Conservation (phyloP, 2,329 filamentous ascomycete genomes). For the Diaporthe vexans region DNA sequence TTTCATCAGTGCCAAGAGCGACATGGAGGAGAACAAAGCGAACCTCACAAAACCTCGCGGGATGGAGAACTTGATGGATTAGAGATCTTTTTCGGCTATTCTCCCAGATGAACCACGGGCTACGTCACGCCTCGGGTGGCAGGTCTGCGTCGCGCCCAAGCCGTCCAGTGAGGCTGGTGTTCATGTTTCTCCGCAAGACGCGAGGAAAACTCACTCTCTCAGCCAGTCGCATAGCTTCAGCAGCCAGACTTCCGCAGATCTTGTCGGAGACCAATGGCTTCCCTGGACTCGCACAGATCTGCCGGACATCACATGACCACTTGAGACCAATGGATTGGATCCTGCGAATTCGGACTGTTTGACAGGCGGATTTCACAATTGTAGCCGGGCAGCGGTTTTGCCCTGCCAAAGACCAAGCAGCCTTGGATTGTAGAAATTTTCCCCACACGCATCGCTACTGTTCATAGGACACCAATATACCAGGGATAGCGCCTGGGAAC, state of each 20-base stretch:
- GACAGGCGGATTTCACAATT: background rate
- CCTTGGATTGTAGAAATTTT: constrained; percentile 10
- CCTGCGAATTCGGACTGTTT: background rate
- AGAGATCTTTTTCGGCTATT: constrained; percentile 23
- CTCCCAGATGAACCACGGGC: background rate
- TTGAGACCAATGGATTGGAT: background rate
- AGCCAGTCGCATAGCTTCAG: background rate
- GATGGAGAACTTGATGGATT: constrained; percentile 57
- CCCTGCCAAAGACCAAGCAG: constrained; percentile 1
- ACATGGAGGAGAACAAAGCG: constrained; percentile 48
- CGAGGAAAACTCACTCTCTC: background rate
- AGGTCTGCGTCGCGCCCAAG: background rate
- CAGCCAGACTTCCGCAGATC: constrained; percentile 21
- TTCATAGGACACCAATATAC: constrained; percentile 21
- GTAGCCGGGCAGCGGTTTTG: constrained; percentile 20
- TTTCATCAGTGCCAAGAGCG: constrained; percentile 41
- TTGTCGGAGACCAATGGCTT: constrained; percentile 8
- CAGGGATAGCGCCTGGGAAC: background rate
- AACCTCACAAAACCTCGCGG: constrained; percentile 55
- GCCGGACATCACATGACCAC: background rate
- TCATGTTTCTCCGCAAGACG: background rate
- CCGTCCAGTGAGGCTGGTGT: background rate
- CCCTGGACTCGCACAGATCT: constrained; percentile 1
- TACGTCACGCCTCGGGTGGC: background rate
- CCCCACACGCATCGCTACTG: constrained; percentile 9